These are phyloP conservation scores for Fulvia fulva DNA, from an alignment of 2,329 filamentous ascomycete genomes.

Conservation along the genomic window DNA sequence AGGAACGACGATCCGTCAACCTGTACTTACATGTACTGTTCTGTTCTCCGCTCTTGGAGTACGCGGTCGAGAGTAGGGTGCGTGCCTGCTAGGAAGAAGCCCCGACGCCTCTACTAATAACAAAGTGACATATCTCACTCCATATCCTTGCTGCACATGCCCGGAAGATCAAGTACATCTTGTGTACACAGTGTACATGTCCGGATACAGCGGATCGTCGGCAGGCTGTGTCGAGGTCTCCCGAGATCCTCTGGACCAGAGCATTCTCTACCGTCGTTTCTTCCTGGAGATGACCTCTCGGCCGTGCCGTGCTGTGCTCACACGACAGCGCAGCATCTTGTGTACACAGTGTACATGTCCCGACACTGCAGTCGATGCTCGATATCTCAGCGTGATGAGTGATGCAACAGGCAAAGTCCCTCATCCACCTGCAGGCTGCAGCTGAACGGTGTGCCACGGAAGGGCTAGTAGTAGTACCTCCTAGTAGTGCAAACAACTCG, in stretches of 20 bases:
- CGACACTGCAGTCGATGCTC: neutral
- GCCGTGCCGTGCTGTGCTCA: neutral
- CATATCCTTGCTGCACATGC: constrained; percentile 12
- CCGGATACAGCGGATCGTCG: constrained; percentile 11
- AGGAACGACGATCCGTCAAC: neutral
- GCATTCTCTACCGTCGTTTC: neutral
- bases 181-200: neutral
- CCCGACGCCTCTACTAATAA: neutral
- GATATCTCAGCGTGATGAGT: neutral
- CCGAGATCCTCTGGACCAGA: neutral
- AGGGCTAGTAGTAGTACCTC: too few species aligned
- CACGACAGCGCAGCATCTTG: neutral
- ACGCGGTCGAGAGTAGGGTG: neutral
- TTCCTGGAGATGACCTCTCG: constrained; percentile 1
- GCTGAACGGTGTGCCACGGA: neutral
- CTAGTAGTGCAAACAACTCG: neutral
- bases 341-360: neutral
- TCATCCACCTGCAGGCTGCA: neutral
- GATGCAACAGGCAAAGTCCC: neutral
- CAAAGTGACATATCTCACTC: neutral
- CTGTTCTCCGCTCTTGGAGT: neutral
- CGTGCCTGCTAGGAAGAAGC: neutral
- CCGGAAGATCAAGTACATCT: neutral
- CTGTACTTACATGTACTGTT: neutral
- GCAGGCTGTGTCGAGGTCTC: neutral